A percentile compares a stretch with the other conserved stretches of the same genome.
Conservation (phyloP, 805 yeast species). For the Teunomyces pallodes region DNA sequence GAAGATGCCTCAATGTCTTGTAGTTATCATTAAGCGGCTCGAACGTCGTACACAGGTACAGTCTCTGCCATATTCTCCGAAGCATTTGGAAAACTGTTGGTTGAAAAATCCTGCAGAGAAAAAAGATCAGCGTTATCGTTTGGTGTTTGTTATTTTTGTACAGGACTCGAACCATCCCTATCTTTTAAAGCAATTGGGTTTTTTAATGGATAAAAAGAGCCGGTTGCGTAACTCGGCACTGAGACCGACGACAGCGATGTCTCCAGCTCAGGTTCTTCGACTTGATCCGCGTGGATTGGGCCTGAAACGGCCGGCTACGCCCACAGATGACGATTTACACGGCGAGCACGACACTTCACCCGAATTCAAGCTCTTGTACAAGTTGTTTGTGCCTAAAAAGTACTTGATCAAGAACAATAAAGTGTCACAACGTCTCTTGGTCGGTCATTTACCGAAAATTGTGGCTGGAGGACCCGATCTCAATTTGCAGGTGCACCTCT, state of each 20-base stretch:
- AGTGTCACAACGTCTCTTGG: conserved; percentile 23
- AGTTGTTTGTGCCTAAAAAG: conserved; percentile 34
- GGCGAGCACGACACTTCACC: conserved; percentile 18
- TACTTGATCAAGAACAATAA: conserved; percentile 29
- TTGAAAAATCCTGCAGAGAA: background rate
- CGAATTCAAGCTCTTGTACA: conserved; percentile 32
- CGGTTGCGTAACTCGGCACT: background rate
- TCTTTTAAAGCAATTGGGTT: background rate
- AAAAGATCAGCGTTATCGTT: no score
- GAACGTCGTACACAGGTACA: conserved; percentile 20
- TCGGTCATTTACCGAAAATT: conserved; percentile 27
- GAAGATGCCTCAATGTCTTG: conserved; percentile 38
- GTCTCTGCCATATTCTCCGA: background rate
- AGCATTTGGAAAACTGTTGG: background rate
- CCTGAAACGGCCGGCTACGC: background rate
- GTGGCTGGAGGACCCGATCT: conserved; percentile 16
- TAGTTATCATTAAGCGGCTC: conserved; percentile 31
- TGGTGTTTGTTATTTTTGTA: background rate
- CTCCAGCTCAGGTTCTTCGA: background rate
- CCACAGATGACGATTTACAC: conserved; percentile 15
- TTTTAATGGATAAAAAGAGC: background rate
- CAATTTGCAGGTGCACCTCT: conserved; percentile 37
- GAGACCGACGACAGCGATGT: background rate
- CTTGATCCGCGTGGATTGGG: background rate
- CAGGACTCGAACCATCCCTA: background rate